phyloP scores from a whole-genome alignment of 306 rosid genomes.

The Spatholobus suberectus region DNA sequence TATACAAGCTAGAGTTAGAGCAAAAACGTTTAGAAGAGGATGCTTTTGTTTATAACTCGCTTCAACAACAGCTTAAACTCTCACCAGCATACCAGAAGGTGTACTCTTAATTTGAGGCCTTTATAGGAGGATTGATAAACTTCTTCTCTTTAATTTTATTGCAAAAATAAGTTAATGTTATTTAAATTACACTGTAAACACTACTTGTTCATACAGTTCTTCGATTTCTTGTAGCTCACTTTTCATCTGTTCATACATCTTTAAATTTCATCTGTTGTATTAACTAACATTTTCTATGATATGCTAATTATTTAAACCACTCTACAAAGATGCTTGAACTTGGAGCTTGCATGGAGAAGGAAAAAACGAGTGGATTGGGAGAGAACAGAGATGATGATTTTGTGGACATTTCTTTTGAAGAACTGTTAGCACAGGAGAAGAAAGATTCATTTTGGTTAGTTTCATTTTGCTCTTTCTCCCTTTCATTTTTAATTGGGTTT shows the following conservation, averaged over 20 bases:
- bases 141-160: not conserved
- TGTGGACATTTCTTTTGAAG: constrained; percentile 79
- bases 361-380: constrained; percentile 49
- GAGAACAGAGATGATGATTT: constrained; percentile 60
- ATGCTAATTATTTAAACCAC: constrained; percentile 36
- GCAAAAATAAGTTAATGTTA: constrained; percentile 7
- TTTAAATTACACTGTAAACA: not conserved
- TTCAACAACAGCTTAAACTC: constrained; percentile 92
- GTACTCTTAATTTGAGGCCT: constrained; percentile 17
- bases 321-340: constrained; percentile 71
- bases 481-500: not conserved
- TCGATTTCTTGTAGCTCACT: not conserved
- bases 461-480: constrained; percentile 2
- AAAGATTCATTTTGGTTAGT: constrained; percentile 95
- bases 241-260: not conserved
- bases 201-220: not conserved
- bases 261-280: not conserved
- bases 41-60: constrained; percentile 86
- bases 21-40: constrained; percentile 90
- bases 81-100: constrained; percentile 96
- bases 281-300: constrained; percentile 13
- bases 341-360: constrained; percentile 67
- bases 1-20: constrained; percentile 81
- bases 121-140: not conserved
- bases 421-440: constrained; percentile 85